Evolutionary conservation across 2,329 filamentous ascomycete species (phyloP), one percentile per base, ranked within the genome.

Genomic region (Aureobasidium sp.): DNA sequence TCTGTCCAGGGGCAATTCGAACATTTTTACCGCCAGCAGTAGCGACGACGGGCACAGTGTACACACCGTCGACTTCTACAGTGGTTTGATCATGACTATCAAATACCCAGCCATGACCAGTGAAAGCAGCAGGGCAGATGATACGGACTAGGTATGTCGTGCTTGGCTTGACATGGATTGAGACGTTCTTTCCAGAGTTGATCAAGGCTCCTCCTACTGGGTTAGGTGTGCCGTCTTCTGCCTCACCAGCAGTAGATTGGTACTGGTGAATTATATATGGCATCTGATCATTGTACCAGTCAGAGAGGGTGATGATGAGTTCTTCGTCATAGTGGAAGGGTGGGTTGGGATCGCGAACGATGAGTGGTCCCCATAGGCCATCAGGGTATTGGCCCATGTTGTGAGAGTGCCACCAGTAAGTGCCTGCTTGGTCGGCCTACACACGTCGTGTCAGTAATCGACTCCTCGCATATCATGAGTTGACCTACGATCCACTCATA

Each of bases 1-100:
- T 79, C 68, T 90, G 87, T 0, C 85, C 88, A 11, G 84, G 81
- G 13, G 83, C 76, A 9, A 91, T 67, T 65, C 60, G 40, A 19
- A 53, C 60, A 89, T 89, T 53, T n/a, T 57, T 61, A 21, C 38
- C 60, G 1, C 35, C 50, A 0, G 86, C 87, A 1, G 86, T 85
- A 7, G 84, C 80, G 1, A 81, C 75, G 3, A 76, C 74, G 0
- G 86, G 84, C 60, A 83, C 77, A 1, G 88, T 81, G 40, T 84
- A 81, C 1, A 85, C 83, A n/a, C 87, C 87, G 67, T 90, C 87
- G 0, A 88, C 83, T 69, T 90, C 87, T 6, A 87, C 83, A 51
- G 90, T 74, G 35, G 75, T 76, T 69, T 87, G 83, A 9, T 74
- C 75, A 65, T 90, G 87, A 50, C 83, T 81, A 64, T 90, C 87